Base-by-base conservation (phyloP, 2,329 filamentous ascomycete genomes). In the Colletotrichum sp. region DNA sequence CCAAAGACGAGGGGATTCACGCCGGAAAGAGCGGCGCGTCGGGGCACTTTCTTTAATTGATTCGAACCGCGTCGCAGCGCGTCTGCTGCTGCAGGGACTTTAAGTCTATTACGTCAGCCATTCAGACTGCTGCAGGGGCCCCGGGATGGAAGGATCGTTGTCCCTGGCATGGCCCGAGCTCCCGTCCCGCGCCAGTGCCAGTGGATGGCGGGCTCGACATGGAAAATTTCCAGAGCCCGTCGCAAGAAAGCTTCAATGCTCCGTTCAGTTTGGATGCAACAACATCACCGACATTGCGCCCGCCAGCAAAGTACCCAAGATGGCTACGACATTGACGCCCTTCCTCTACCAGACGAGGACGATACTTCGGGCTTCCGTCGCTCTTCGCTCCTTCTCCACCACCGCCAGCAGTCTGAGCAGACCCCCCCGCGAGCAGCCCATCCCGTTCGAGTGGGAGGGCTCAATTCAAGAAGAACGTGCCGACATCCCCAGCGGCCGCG, bases 341-440 rank as follows among this genome's bases (percentile, higher is more conserved):
- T 95, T 95, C 73, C 87, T 96, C 8, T 95, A 95, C 81, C 93
- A 94, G 78, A 95, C 94, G 7, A 87, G 89, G 75, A 95, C 94
- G 0, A 88, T 93, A 36, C 84, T 87, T 74, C 83, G 84, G 7
- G 78, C 81, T 84, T 71, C 74, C 12, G 43, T 75, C 59, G 79
- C 78, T 39, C 71, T 66, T 34, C 77, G 67, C 36, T 78, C 78
- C 73, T 73, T 75, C 67, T 80, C 65, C 7, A 71, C 74, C 3
- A 75, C 65, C 14, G 60, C 71, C 39, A 18, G 26, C 66, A 71
- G 80, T 28, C 59, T 36, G 16, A 30, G 63, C 7, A 57, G 82
- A 21, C 81, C 59, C 4, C 83, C 12, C 78, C 79, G 9, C 18
- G 52, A 68, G 32, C 72, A 75, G 28, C 82, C 84, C 64, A 89